Percentiles rank a stretch among this genome's conserved stretches.
Conservation (phyloP, 164 flowering plant species). For the Akebia trifoliata region DNA sequence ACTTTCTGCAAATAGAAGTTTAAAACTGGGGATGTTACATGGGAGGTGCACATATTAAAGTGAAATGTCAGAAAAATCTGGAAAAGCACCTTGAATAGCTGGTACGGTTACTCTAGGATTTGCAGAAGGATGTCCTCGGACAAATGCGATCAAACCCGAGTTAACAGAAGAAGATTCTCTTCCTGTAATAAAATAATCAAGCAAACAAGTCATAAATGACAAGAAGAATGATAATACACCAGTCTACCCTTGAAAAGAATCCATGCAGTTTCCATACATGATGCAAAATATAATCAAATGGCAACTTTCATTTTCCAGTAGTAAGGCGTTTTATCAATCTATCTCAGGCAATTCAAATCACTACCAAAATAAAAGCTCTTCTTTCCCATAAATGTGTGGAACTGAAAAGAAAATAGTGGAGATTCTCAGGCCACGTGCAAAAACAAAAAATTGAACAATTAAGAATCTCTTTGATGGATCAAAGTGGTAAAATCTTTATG, state of each 20-base stretch:
- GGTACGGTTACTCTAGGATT: slow-evolving; percentile 2
- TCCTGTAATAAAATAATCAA: background rate
- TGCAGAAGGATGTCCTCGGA: slow-evolving; percentile 6
- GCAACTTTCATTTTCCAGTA: too few species aligned
- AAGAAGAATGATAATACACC: background rate
- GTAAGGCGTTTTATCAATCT: too few species aligned
- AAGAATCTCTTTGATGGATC: too few species aligned
- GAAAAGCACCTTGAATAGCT: slow-evolving; percentile 15
- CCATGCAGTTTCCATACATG: too few species aligned
- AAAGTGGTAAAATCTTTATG: too few species aligned
- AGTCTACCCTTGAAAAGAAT: background rate
- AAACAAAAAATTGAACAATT: too few species aligned
- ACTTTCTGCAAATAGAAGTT: slow-evolving; percentile 30
- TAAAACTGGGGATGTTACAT: slow-evolving; percentile 4
- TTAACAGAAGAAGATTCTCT: slow-evolving; percentile 3
- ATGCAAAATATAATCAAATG: too few species aligned
- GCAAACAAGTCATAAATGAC: background rate
- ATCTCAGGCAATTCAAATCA: too few species aligned
- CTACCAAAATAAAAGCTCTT: too few species aligned
- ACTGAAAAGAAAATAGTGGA: too few species aligned
- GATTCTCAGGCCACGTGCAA: too few species aligned
- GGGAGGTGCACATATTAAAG: background rate
- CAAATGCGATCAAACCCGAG: slow-evolving; percentile 4
- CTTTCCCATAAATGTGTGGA: too few species aligned
- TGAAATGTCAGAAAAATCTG: slow-evolving; percentile 5